These are phyloP conservation scores for Coleophoma crateriformis DNA, from an alignment of 2,329 filamentous ascomycete genomes.

Conservation along the genomic window DNA sequence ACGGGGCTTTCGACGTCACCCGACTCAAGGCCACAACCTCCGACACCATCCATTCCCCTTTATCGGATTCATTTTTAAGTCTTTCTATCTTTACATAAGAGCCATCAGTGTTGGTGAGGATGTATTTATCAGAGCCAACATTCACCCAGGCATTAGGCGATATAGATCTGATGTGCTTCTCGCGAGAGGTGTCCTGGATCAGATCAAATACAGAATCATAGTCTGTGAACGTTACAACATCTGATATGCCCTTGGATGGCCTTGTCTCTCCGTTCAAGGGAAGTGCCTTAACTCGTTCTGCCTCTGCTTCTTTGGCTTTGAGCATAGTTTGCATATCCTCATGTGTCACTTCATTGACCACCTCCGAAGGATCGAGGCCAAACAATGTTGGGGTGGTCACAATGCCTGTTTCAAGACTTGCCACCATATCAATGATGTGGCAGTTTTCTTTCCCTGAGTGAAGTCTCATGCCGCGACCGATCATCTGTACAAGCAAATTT, in stretches of 20 bases:
- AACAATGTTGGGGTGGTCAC: slow-evolving; percentile 90
- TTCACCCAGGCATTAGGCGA: slow-evolving; percentile 81
- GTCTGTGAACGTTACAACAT: slow-evolving; percentile 64
- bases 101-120: slow-evolving; percentile 62
- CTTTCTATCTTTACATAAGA: slow-evolving; percentile 50
- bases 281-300: slow-evolving; percentile 13
- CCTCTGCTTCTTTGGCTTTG: slow-evolving; percentile 39
- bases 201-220: slow-evolving; percentile 92
- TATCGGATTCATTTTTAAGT: slow-evolving; percentile 17
- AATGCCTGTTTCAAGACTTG: slow-evolving; percentile 76
- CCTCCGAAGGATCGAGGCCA: slow-evolving; percentile 76
- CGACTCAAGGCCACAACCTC: slow-evolving; percentile 22
- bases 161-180: slow-evolving; percentile 70
- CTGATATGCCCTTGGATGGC: slow-evolving; percentile 2
- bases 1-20: slow-evolving; percentile 48
- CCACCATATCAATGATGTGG: slow-evolving; percentile 94
- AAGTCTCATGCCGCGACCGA: slow-evolving; percentile 85
- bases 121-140: slow-evolving; percentile 62
- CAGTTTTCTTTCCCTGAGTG: slow-evolving; percentile 79
- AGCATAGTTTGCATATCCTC: slow-evolving; percentile 55
- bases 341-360: slow-evolving; percentile 63
- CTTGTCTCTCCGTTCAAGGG: not conserved
- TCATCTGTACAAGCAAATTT: slow-evolving; percentile 97
- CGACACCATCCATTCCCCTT: slow-evolving; percentile 27
- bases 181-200: slow-evolving; percentile 73